phyloP scores from a whole-genome alignment of 352 stramenopile species.

The Pythium guiyangense region DNA sequence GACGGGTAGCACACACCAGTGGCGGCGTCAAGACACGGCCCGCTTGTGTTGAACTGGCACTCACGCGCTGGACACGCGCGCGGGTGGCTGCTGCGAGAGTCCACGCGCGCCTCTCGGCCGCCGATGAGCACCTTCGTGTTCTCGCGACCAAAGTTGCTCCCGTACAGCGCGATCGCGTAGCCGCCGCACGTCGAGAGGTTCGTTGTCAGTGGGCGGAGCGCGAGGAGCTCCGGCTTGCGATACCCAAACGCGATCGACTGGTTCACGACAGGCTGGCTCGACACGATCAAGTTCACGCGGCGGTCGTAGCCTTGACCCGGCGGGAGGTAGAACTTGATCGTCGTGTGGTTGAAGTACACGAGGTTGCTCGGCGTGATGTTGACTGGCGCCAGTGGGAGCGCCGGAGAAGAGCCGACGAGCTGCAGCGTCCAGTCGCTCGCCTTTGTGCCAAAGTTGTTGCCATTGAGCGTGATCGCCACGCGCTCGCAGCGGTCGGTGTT shows the following conservation, averaged over 20 bases:
- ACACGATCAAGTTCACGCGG: slow-evolving; percentile 29
- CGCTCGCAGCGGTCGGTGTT: slow-evolving; percentile 42
- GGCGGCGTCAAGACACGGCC: slow-evolving; percentile 39
- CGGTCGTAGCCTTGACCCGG: slow-evolving; percentile 42
- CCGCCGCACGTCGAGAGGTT: slow-evolving; percentile 62
- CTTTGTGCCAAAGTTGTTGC: slow-evolving; percentile 49
- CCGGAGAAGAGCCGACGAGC: slow-evolving; percentile 17
- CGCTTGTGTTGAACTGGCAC: slow-evolving; percentile 44
- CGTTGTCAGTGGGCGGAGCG: slow-evolving; percentile 32
- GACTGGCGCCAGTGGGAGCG: slow-evolving; percentile 17
- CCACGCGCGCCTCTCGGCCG: slow-evolving; percentile 43
- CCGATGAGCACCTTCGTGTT: slow-evolving; percentile 40
- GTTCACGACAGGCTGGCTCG: slow-evolving; percentile 24
- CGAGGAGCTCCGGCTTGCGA: slow-evolving; percentile 29
- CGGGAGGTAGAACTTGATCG: slow-evolving; percentile 53
- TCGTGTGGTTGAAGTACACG: slow-evolving; percentile 52
- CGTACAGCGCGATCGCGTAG: slow-evolving; percentile 52
- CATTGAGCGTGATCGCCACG: slow-evolving; percentile 34
- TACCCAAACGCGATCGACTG: slow-evolving; percentile 40
- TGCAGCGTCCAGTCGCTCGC: slow-evolving; percentile 38
- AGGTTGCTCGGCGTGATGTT: slow-evolving; percentile 32
- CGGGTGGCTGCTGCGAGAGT: slow-evolving; percentile 34
- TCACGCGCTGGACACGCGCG: slow-evolving; percentile 21
- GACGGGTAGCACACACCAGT: slow-evolving; percentile 53
- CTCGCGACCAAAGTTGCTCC: slow-evolving; percentile 50